Evolutionary conservation across 306 rosid species (phyloP), one percentile per base, ranked within the genome.

Genomic region (Fragaria ananassa): DNA sequence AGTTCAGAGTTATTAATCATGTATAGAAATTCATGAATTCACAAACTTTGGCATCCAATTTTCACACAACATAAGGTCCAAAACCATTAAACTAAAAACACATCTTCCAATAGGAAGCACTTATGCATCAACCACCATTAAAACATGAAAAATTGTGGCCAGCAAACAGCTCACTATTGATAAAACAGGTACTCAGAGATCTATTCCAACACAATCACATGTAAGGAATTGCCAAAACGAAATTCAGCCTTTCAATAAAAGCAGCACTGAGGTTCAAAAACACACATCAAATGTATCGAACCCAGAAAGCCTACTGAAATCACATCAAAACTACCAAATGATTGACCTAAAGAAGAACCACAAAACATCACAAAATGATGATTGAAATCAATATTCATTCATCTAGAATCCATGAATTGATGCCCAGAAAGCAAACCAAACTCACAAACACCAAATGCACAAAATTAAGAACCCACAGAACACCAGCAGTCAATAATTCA

Each of bases 321-420:
- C 13, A 37, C 66, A 35, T 35, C 41, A 35, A 27, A 17, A 6
- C 18, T 29, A 34, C 23, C 69, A 34, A 34, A 8, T 23, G 17
- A 64, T 35, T 34, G 45, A 44, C 39, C 17, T 13, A 65, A 64
- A 1, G 1, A 34, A 42, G 13, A 44, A 44, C 47, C 13, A 44
- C 46, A 44, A 44, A 44, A 44, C 47, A 4, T 75, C 13, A 44
- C 46, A 44, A 44, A 44, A 44, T 13, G 10, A 77, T 67, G 62
- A 74, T 44, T 57, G 72, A 76, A 68, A 35, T 79, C 64, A 56
- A 71, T 51, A 79, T 50, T 41, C 57, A 63, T 74, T 74, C 79
- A 78, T 67, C 67, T 76, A 80, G 70, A 74, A 69, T 65, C n/a
- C 45, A 64, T 25, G 23, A 68, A 68, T 57, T 74, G 56, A 83